These are phyloP conservation scores for Clarireedia homoeocarpa DNA, from an alignment of 2,329 filamentous ascomycete species.

Conservation along the genomic window DNA sequence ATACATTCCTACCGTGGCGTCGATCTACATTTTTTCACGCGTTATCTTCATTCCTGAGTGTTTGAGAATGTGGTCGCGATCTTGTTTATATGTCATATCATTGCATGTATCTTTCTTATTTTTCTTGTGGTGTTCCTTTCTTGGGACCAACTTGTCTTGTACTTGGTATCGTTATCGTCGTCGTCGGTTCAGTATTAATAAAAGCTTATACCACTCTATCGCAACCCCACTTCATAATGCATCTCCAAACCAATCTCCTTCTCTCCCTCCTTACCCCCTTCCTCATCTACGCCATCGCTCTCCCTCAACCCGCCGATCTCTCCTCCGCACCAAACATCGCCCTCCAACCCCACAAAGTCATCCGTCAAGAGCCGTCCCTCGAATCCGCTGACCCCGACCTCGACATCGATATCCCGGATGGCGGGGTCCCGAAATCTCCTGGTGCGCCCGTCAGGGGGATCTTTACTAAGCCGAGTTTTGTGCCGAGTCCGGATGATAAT, in stretches of 20 bases:
- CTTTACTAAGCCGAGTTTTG: neutral
- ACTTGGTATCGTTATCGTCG: too few species aligned
- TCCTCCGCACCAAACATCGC: too few species aligned
- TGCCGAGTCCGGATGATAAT: neutral
- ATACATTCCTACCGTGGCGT: too few species aligned
- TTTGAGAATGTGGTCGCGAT: too few species aligned
- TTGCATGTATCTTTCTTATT: too few species aligned
- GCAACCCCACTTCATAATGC: neutral
- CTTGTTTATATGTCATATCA: too few species aligned
- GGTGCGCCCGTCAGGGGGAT: neutral
- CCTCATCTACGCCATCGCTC: neutral
- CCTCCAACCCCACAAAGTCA: neutral
- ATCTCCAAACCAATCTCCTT: neutral
- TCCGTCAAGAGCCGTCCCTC: neutral
- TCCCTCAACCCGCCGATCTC: neutral
- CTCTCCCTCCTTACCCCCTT: neutral
- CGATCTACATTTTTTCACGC: too few species aligned
- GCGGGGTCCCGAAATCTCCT: neutral
- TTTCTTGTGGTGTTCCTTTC: too few species aligned
- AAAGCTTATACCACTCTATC: too few species aligned
- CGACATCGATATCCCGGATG: neutral
- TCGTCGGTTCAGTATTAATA: too few species aligned
- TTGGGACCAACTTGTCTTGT: too few species aligned
- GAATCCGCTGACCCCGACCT: neutral
- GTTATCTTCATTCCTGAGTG: too few species aligned